Evolutionary conservation across 2,329 filamentous ascomycete species (phyloP), one percentile per base, ranked within the genome.

Genomic region (Cladosporium phlei): DNA sequence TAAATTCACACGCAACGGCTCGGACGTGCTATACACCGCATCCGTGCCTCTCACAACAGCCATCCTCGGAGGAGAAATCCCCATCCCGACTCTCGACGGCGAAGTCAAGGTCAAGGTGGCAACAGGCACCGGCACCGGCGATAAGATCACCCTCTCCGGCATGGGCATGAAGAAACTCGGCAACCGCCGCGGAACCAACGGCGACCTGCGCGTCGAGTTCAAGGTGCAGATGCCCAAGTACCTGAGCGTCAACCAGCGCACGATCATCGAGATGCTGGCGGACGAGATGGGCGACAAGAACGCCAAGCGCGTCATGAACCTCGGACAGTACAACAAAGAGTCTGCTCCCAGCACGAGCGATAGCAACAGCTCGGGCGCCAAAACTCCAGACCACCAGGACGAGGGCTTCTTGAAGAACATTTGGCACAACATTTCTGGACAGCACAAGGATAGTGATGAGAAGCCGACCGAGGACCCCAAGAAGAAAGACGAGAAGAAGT

Each of bases 181-280:
- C 28, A 59, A 78, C 14, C 78, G 88, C 38, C 77, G 82, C 47
- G 79, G 76, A 24, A 77, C 76, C 29, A 79, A 77, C 22, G 93
- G 93, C 54, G 93, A 98, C 62, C 71, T 98, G 50, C 85, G 82
- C 64, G 89, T 98, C 5, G 91, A 98, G 66, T 98, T 95, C 77
- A 88, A 88, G 66, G 87, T 98, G 35, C 74, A 79, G 46, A 95
- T 97, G 88, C 93, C 93, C 35, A 97, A 95, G 70, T 96, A 91
- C 61, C 75, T 98, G 54, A 88, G 79, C 46, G 79, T 85, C 35
- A 97, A 95, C 70, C 90, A 98, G 72, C 79, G 93, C 45, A 94
- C 88, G 1, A 86, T 98, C 49, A 71, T 95, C 34, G 93, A 98
- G 72, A 91, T 97, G 80, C 79, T 98, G 54, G 93, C 93, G 5